Base-by-base conservation (phyloP, 2,329 filamentous ascomycete genomes). In the Acrodontium crateriforme region DNA sequence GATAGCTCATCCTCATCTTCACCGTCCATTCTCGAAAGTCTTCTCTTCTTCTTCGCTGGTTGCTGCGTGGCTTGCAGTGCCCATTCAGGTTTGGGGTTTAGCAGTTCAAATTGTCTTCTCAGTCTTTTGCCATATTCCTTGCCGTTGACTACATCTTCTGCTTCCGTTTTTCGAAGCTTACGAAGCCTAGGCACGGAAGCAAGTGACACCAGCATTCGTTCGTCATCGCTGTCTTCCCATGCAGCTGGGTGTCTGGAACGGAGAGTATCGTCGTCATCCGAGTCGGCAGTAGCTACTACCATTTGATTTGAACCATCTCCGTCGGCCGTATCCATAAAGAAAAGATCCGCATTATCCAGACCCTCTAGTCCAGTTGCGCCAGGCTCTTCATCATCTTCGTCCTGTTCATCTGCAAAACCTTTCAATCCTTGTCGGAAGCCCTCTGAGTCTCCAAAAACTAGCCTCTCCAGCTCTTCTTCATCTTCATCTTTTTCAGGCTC, bases 161-260 rank as follows among this genome's bases (percentile, higher is more conserved):
- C 71, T 47, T 87, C 83, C 2, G 73, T 76, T 27, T 74, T 63
- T 36, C 89, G 71, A 37, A 98, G 63, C 55, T 95, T 95, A 40
- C 85, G 72, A 49, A 94, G 54, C 39, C 80, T 70, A 25, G 74
- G 70, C 24, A 77, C 74, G 15, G 72, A 69, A 3, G 82, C 78
- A 20, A 98, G 66, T 9, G 87, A 95, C 26, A 98, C 68, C 5
- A 74, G 71, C 37, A 94, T 61, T 29, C 81, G 71, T 49, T 95
- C 89, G 49, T 98, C 89, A 45, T 98, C 89, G 54, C 85, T 95
- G 52, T 98, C 89, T 42, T 85, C 74, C 89, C 89, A 98, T 1
- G 74, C 80, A 3, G 76, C 66, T 12, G 62, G 60, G 22, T 67
- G 60, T 39, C 32, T 40, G 19, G 52, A 52, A 4, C 45, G 36